These are phyloP conservation scores for Phytophthora pluvialis DNA, from an alignment of 352 stramenopile genomes.

Conservation along the genomic window DNA sequence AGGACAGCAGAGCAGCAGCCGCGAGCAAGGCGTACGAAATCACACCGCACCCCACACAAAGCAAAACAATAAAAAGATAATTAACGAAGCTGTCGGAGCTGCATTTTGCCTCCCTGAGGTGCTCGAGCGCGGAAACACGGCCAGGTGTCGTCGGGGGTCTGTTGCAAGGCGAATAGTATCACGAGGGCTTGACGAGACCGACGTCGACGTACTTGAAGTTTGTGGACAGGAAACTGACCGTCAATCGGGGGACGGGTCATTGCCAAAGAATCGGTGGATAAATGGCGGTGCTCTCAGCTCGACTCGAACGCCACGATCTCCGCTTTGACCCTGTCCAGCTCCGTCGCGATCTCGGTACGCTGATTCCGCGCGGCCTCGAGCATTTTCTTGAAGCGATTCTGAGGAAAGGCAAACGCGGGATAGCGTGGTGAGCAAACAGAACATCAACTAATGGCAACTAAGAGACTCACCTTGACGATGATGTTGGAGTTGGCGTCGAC, in stretches of 20 bases:
- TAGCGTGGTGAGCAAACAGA: slow-evolving; percentile 1
- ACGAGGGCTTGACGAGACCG: neutral
- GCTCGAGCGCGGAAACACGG: neutral
- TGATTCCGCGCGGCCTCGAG: slow-evolving; percentile 70
- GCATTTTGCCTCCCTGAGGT: slow-evolving; percentile 9
- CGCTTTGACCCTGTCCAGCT: slow-evolving; percentile 63
- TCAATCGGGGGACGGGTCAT: neutral
- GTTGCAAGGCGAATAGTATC: neutral
- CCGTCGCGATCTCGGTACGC: slow-evolving; percentile 51
- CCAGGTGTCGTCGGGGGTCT: neutral
- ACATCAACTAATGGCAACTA: neutral
- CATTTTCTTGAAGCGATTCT: slow-evolving; percentile 87
- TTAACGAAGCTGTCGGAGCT: slow-evolving; percentile 30
- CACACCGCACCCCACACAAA: slow-evolving; percentile 17
- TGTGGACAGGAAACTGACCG: slow-evolving; percentile 8
- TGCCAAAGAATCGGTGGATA: neutral
- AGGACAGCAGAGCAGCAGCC: slow-evolving; percentile 15
- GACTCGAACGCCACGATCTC: slow-evolving; percentile 56
- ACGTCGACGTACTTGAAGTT: slow-evolving; percentile 14
- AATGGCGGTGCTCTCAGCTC: slow-evolving; percentile 26
- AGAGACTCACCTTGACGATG: slow-evolving; percentile 70
- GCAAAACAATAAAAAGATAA: slow-evolving; percentile 42
- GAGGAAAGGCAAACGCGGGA: slow-evolving; percentile 2
- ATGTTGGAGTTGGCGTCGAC: slow-evolving; percentile 83
- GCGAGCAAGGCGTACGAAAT: slow-evolving; percentile 13